These are phyloP conservation scores for Kuraishia capsulata DNA, from an alignment of 805 yeast genomes.

Conservation along the genomic window DNA sequence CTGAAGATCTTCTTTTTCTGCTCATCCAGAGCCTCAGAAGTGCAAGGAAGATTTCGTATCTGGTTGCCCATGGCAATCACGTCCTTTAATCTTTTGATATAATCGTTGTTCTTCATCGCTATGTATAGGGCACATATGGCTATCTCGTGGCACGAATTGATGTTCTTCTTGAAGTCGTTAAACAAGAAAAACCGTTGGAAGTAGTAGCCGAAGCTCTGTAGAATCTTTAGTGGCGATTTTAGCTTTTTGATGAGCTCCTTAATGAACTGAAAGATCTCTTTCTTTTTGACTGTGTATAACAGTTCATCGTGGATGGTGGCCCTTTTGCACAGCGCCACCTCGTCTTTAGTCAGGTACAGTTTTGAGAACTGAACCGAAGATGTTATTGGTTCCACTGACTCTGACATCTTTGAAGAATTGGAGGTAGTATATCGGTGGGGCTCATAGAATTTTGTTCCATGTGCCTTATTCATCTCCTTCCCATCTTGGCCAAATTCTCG, in stretches of 20 bases:
- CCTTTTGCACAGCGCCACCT: slow-evolving; percentile 15
- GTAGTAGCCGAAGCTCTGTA: slow-evolving; percentile 63
- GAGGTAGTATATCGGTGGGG: no score
- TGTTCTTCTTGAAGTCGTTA: slow-evolving; percentile 46
- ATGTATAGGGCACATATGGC: slow-evolving; percentile 61
- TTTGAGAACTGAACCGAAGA: slow-evolving; percentile 21
- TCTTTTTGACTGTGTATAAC: slow-evolving; percentile 13
- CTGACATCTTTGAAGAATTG: no score
- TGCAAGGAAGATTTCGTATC: slow-evolving; percentile 14
- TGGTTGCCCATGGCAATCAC: slow-evolving; percentile 42
- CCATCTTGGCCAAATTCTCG: neutral
- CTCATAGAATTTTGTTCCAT: no score
- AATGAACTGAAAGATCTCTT: slow-evolving; percentile 41
- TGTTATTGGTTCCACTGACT: no score
- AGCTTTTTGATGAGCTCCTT: slow-evolving; percentile 42
- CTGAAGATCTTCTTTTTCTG: slow-evolving; percentile 48
- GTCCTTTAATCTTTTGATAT: slow-evolving; percentile 65
- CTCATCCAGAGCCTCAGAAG: slow-evolving; percentile 32
- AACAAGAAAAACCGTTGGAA: slow-evolving; percentile 65
- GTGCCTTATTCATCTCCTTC: neutral
- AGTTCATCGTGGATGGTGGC: slow-evolving; percentile 11
- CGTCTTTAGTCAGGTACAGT: slow-evolving; percentile 20
- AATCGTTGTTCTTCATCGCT: slow-evolving; percentile 76
- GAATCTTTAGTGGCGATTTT: slow-evolving; percentile 61
- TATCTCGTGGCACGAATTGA: slow-evolving; percentile 41